Conservation (phyloP, 331 rosid genomes). For the Quercus lobata region DNA sequence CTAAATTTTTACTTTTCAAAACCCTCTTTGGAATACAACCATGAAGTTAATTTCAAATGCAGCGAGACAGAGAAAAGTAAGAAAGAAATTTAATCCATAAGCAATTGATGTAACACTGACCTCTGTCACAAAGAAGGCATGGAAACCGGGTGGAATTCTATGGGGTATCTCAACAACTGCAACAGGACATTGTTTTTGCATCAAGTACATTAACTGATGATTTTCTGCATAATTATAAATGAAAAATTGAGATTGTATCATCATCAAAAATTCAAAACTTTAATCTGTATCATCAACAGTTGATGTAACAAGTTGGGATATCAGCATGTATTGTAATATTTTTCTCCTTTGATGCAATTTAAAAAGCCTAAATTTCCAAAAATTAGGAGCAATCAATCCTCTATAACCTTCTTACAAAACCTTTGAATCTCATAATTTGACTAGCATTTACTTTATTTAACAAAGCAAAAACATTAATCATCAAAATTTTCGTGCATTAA, state of each 20-base stretch:
- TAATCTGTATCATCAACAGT: not conserved
- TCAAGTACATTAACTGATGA: slow-evolving; percentile 65
- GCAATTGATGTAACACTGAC: slow-evolving; percentile 39
- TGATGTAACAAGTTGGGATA: too few species aligned
- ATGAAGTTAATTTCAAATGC: not conserved
- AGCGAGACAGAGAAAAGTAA: not conserved
- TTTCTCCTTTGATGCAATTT: not conserved
- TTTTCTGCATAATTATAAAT: slow-evolving; percentile 51
- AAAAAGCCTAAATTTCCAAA: not conserved
- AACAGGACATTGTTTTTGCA: slow-evolving; percentile 97
- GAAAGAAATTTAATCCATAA: not conserved
- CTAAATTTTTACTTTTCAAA: not conserved
- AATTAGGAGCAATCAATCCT: not conserved
- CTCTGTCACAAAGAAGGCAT: slow-evolving; percentile 92
- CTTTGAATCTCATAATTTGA: not conserved
- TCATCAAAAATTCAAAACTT: not conserved
- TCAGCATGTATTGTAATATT: too few species aligned
- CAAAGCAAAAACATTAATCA: not conserved
- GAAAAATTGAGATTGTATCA: slow-evolving; percentile 13
- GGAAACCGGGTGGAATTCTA: slow-evolving; percentile 93
- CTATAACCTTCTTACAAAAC: not conserved
- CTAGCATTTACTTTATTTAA: not conserved
- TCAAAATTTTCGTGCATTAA: not conserved
- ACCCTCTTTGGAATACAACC: not conserved
- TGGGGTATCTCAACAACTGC: slow-evolving; percentile 89